phyloP scores from a whole-genome alignment of 768 basidiomycete species.

The Tylopilus intermedius region DNA sequence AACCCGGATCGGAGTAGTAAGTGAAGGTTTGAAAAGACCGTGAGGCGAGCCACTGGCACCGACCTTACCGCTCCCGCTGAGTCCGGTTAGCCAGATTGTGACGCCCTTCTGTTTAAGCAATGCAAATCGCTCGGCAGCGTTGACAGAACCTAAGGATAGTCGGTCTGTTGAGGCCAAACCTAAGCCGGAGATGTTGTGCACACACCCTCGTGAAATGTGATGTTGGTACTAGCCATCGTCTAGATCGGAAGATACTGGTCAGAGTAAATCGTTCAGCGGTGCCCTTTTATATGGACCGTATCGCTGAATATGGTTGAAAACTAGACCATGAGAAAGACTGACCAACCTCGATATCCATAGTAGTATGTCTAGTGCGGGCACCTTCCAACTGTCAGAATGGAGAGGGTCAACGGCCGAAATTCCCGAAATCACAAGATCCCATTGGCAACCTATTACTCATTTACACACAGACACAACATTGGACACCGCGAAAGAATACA shows the following conservation, averaged over 20 bases:
- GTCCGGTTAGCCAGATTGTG: constrained; percentile 95
- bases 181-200: not conserved
- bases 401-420: constrained; percentile 10
- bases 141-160: constrained; percentile 61
- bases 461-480: not conserved
- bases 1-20: not conserved
- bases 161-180: not conserved
- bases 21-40: not conserved
- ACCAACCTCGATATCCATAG: not conserved
- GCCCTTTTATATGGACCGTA: constrained; percentile 10
- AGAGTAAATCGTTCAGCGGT: not conserved
- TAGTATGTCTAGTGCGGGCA: not conserved
- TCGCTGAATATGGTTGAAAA: not conserved
- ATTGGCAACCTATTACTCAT: not conserved
- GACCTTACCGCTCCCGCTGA: constrained; percentile 94
- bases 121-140: constrained; percentile 56
- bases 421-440: constrained; percentile 4
- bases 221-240: constrained; percentile 39
- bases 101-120: constrained; percentile 77
- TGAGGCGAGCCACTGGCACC: constrained; percentile 3
- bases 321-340: constrained; percentile 10
- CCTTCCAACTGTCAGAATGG: not conserved
- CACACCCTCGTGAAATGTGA: constrained; percentile 67
- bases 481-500: constrained; percentile 3
- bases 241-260: not conserved